These are phyloP conservation scores for Suillus clintonianus DNA, from an alignment of 768 basidiomycete species.

Conservation along the genomic window DNA sequence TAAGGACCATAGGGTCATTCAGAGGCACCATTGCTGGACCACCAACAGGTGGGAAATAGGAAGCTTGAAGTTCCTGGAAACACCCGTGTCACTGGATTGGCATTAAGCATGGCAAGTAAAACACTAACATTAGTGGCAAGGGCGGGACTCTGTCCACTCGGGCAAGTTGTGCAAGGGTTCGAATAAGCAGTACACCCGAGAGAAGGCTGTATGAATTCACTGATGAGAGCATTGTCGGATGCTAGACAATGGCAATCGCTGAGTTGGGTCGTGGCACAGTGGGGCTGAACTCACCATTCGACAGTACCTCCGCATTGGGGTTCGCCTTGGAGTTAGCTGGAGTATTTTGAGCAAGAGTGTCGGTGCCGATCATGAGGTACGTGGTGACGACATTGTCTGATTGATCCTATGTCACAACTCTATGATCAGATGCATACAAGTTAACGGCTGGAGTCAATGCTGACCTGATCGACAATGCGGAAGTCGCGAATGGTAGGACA, in stretches of 20 bases:
- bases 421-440: not conserved
- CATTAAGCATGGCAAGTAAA: not conserved
- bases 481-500: conserved; percentile 30
- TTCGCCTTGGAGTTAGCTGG: conserved; percentile 25
- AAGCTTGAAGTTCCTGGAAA: conserved; percentile 23
- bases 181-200: conserved; percentile 26
- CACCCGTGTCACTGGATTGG: not conserved
- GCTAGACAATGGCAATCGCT: conserved; percentile 13
- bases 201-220: conserved; percentile 25
- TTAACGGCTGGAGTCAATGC: not conserved
- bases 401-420: conserved; percentile 19
- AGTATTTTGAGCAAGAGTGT: conserved; percentile 30
- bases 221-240: conserved; percentile 28
- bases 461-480: conserved; percentile 27
- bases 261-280: not conserved
- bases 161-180: conserved; percentile 27
- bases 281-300: conserved; percentile 18
- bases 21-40: conserved; percentile 26
- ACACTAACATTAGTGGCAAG: conserved; percentile 23
- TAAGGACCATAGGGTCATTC: conserved; percentile 27
- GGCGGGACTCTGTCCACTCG: conserved; percentile 16
- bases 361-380: conserved; percentile 21
- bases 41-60: conserved; percentile 24
- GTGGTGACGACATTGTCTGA: conserved; percentile 30
- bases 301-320: conserved; percentile 21